Base-by-base conservation (phyloP, 148 eudicot species). In the Cornus controversa region DNA sequence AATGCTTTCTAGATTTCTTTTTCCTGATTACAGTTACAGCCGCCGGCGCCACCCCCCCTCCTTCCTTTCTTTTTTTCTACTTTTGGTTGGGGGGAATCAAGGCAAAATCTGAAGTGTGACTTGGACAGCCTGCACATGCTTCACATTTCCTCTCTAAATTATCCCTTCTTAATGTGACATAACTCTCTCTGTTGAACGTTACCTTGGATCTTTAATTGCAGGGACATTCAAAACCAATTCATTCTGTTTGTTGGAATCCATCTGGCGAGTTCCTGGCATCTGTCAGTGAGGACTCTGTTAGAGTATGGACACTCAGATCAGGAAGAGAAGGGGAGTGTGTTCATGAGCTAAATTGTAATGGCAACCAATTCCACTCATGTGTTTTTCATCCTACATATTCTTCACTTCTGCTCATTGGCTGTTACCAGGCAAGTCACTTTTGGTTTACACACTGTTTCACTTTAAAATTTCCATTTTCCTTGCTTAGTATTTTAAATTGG, bases 171-270 rank as follows among this genome's bases (percentile, higher is more conserved):
- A 27, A 29, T 36, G 69, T 74, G 23, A 27, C 10, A 10, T 6
- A 62, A 24, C 68, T 74, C 4, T 15, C 15, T n/a, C 23, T 31
- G 3, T 25, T 54, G 24, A 28, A 36, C 25, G 22, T 40, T 40
- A 9, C 45, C 45, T 64, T 75, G 31, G 36, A 63, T 23, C 2
- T 65, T 34, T 71, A 29, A 77, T 18, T 82, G 70, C 50, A 94
- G 98, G 98, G 98, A 37, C 98, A 94, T 79, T 86, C 91, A 23
- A 92, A 89, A 79, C 89, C 86, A 18, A 91, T 94, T 71, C 85
- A 84, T 78, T 91, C 95, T 18, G 76, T 94, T 57, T 92, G 96
- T 82, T 94, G 98, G 98, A 91, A 94, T 81, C 90, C 96, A n/a
- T 77, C 89, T 34, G 98, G 98, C 14, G 97, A 94, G 75, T 87